Evolutionary conservation across 2,329 filamentous ascomycete genomes (phyloP), one percentile per base, ranked within the genome.

Genomic region (Dactylellina haptotyla): DNA sequence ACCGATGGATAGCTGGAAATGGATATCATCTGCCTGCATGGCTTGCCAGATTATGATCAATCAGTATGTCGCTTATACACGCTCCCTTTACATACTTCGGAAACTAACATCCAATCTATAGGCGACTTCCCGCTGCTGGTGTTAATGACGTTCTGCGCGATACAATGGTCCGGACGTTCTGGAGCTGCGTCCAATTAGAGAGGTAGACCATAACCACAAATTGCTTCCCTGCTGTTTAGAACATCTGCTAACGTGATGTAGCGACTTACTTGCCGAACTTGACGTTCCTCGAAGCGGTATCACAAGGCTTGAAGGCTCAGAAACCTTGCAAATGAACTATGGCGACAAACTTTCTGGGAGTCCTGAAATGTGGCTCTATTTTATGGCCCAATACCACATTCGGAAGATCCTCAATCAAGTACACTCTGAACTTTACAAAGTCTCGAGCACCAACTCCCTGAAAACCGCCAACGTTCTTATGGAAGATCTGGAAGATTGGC

Each of bases 131-230:
- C 78, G 3, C 78, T 76, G 50, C 76, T 77, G 32, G 78, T 84
- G 28, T 81, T 80, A 39, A 84, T 83, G 39, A 81, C 79, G 32
- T 76, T 66, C 77, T 83, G 48, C 86, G 89, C 77, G 91, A 93
- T 78, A 84, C 89, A 65, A 84, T 90, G 34, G 84, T 90, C 12
- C 85, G 96, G 77, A 90, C 92, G 0, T 97, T 93, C 78, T 98
- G 94, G 94, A 95, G 93, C 5, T 96, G 92, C 79, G 83, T 97
- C 75, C 94, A 98, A 79, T 84, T 98, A 9, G 94, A 98, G 81
- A 97, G 89, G 90, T 92, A 80, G 76, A 81, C n/a, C 12, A n/a
- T n/a, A n/a, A 20, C 14, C 16, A 57, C 20, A 30, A 32, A 25
- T 51, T 75, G 63, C 34, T 32, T 54, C 10, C 50, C 26, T 23